phyloP scores from a whole-genome alignment of 805 yeast genomes.

The Saturnispora dispora region DNA sequence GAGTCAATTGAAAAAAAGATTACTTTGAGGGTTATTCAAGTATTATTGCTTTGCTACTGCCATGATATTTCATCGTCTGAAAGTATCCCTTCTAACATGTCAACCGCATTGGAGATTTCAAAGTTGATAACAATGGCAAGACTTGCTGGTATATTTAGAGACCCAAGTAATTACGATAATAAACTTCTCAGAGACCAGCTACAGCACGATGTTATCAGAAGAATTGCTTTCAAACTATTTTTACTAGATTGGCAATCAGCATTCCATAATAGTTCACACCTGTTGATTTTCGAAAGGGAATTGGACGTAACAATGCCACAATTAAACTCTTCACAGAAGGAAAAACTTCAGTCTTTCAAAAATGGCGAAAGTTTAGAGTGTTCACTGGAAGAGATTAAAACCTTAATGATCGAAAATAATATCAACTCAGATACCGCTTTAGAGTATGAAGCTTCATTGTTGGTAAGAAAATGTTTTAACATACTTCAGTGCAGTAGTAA shows the following conservation, averaged over 20 bases:
- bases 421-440: slow-evolving; percentile 27
- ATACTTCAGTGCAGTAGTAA: slow-evolving; percentile 24
- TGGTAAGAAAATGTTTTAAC: slow-evolving; percentile 27
- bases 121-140: slow-evolving; percentile 37
- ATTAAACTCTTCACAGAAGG: slow-evolving; percentile 11
- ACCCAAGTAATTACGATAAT: slow-evolving; percentile 32
- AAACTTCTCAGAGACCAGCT: slow-evolving; percentile 28
- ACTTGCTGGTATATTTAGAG: slow-evolving; percentile 36
- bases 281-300: slow-evolving; percentile 31
- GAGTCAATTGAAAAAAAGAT: slow-evolving; percentile 32
- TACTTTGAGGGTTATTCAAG: slow-evolving; percentile 37
- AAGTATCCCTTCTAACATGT: slow-evolving; percentile 37
- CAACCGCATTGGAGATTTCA: slow-evolving; percentile 32
- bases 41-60: slow-evolving; percentile 32
- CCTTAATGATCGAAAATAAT: slow-evolving; percentile 22
- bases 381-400: slow-evolving; percentile 17
- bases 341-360: slow-evolving; percentile 24
- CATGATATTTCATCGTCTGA: slow-evolving; percentile 39
- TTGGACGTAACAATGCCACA: slow-evolving; percentile 40
- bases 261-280: slow-evolving; percentile 37
- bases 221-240: slow-evolving; percentile 38
- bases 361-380: slow-evolving; percentile 18
- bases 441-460: slow-evolving; percentile 26
- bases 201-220: slow-evolving; percentile 38
- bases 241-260: slow-evolving; percentile 35